Base-by-base conservation (phyloP, 192 early-diverging fungal species). In the Umbelopsis vinacea region DNA sequence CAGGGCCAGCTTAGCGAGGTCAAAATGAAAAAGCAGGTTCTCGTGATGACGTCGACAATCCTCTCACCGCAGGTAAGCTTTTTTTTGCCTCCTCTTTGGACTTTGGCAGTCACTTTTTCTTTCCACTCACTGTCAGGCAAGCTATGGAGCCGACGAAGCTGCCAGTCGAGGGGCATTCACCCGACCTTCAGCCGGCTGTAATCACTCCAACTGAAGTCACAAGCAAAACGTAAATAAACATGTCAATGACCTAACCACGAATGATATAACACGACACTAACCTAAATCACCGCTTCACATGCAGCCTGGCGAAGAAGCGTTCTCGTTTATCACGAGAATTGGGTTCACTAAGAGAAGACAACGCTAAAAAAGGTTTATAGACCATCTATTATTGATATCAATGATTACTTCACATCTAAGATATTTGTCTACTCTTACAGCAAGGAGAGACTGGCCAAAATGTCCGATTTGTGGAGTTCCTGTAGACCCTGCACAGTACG, bases 401-500 rank as follows among this genome's bases (percentile, higher is more conserved):
- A n/a, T 63, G 33, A 63, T 37, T 43, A 11, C 40, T 43, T 43
- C 40, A 43, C 10, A 35, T 63, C 48, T n/a, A 50, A 19, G 57
- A 37, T 63, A 8, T 12, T 12, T 63, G 33, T 37, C 5, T 37
- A 37, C 33, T 29, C 19, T 33, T 23, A 21, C 52, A 81, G 79
- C 75, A 23, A 74, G 52, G 35, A 57, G 55, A 35, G 69, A 71
- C 53, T 46, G 54, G 12, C 69, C 81, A 46, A 82, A 84, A 66
- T 86, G 85, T 69, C 85, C 85, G 4, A 79, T 86, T 22, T 86
- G 85, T 66, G 71, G 74, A 22, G 79, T 84, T 22, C 74, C 73
- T 33, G 76, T 86, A 12, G 69, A 78, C 0, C 77, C 76, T 37
- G 70, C 67, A 2, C 75, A 86, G 33, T 84, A 79, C 70, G 68